phyloP scores from a whole-genome alignment of 1,284 basidiomycete genomes.

The Anthracocystis walkeri region DNA sequence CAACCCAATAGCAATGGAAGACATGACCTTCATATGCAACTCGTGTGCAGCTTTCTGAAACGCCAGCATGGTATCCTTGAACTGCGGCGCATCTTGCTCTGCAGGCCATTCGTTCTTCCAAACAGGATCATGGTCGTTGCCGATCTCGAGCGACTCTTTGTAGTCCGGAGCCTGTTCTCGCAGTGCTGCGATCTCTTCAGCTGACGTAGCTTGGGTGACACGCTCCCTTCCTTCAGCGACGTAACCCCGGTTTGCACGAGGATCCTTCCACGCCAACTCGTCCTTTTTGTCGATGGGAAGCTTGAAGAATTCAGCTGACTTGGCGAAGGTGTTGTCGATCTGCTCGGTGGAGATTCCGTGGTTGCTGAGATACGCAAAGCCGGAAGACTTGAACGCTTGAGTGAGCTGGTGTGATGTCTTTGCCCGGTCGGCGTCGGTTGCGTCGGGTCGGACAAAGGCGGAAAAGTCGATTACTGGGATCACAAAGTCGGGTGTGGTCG shows the following conservation, averaged over 20 bases:
- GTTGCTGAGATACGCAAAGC: conserved; percentile 58
- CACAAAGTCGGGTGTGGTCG: conserved; percentile 23
- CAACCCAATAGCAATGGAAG: conserved; percentile 82
- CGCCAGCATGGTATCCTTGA: conserved; percentile 78
- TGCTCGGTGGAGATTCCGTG: conserved; percentile 22
- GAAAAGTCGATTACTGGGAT: conserved; percentile 81
- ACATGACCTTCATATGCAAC: conserved; percentile 80
- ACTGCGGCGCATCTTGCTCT: conserved; percentile 76
- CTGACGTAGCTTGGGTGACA: conserved; percentile 77
- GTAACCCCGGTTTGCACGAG: conserved; percentile 84
- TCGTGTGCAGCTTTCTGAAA: conserved; percentile 80
- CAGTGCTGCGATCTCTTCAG: conserved; percentile 79
- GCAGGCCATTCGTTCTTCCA: conserved; percentile 79
- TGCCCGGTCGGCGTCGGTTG: conserved; percentile 74
- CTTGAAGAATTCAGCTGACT: conserved; percentile 81
- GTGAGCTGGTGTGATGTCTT: conserved; percentile 78
- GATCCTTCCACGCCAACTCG: conserved; percentile 71
- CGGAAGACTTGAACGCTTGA: conserved; percentile 78
- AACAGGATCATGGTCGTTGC: conserved; percentile 75
- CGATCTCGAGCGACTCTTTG: conserved; percentile 88
- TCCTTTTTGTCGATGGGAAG: conserved; percentile 78
- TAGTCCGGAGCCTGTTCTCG: conserved; percentile 76
- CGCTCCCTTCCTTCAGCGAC: conserved; percentile 82
- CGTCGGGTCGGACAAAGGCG: conserved; percentile 74
- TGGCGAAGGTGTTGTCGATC: conserved; percentile 73